Base-by-base conservation (phyloP, 306 rosid genomes). In the Casuarina glauca region DNA sequence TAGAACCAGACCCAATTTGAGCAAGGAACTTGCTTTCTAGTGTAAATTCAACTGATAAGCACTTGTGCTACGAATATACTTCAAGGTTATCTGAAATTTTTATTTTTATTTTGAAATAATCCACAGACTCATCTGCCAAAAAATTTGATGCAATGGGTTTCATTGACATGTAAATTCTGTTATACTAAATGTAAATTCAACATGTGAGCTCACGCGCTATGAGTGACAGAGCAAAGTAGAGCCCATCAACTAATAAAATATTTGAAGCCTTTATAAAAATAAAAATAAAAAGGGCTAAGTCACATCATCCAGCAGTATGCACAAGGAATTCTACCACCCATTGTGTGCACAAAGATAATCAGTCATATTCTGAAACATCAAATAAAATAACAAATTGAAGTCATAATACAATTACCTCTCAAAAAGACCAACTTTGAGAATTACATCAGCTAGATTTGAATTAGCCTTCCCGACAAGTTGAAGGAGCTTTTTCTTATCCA, bases 401-500 rank as follows among this genome's bases (percentile, higher is more conserved):
- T 41, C 41, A 58, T 36, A 42, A 57, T n/a, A 69, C 53, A n/a
- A 57, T 79, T 86, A 95, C 99, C 99, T 91, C 84, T 95, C 97
- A 58, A 95, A 95, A 74, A 93, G 93, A 81, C 99, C 99, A 63
- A 95, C 99, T 95, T 95, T 93, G 79, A 93, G 96, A 81, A 95
- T 95, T 52, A 95, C 97, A 43, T 91, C 97, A 20, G 99, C 99
- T 77, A 95, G 87, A 83, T 90, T 88, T 44, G 97, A 93, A 80
- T 95, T 95, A 55, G 99, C 99, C 89, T 93, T 95, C 55, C 99
- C 99, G 77, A 95, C 99, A 44, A 95, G 97, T 80, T 89, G 97
- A 80, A 95, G 93, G 68, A 95, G 97, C 84, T 95, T 95, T 90
- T 91, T 95, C 83, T 95, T 95, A 80, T 91, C 85, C 99, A 95